phyloP scores from a whole-genome alignment of 129 eudicot genomes.

The Flaveria robusta region DNA sequence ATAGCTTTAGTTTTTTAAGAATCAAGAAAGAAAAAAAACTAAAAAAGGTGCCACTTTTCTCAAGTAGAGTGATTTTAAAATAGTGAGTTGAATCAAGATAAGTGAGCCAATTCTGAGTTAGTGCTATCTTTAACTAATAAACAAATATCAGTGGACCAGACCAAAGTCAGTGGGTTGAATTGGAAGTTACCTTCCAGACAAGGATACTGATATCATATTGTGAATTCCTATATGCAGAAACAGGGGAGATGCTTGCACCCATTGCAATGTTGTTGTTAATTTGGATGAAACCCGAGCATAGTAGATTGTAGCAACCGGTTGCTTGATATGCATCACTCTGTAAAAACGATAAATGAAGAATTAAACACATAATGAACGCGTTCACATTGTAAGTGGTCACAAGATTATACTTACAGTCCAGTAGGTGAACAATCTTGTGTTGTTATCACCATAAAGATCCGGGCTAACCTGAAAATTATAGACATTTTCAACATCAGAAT shows the following conservation, averaged over 20 bases:
- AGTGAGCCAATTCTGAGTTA: conserved; percentile 24
- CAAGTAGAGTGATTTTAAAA: conserved; percentile 16
- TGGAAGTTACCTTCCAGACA: conserved; percentile 84
- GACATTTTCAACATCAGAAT: conserved; percentile 29
- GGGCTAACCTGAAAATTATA: conserved; percentile 72
- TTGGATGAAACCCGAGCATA: conserved; percentile 91
- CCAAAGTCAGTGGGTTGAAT: conserved; percentile 37
- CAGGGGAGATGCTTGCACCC: conserved; percentile 98
- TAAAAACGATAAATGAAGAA: neutral
- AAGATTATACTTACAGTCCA: conserved; percentile 79
- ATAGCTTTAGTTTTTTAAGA: neutral
- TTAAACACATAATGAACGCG: neutral
- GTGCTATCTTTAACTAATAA: conserved; percentile 35
- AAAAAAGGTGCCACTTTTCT: conserved; percentile 26
- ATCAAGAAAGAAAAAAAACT: conserved; percentile 23
- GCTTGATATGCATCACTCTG: conserved; percentile 97
- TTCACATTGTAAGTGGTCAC: neutral
- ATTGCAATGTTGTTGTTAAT: conserved; percentile 78
- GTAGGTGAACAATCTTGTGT: conserved; percentile 88
- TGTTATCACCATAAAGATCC: conserved; percentile 87
- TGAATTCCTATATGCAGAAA: conserved; percentile 67
- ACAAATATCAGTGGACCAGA: conserved; percentile 35
- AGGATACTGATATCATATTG: conserved; percentile 86
- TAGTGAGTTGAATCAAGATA: conserved; percentile 19
- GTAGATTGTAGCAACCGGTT: conserved; percentile 86